Base-by-base conservation (phyloP, 208 protist species). In the Borovskyia barvae region DNA sequence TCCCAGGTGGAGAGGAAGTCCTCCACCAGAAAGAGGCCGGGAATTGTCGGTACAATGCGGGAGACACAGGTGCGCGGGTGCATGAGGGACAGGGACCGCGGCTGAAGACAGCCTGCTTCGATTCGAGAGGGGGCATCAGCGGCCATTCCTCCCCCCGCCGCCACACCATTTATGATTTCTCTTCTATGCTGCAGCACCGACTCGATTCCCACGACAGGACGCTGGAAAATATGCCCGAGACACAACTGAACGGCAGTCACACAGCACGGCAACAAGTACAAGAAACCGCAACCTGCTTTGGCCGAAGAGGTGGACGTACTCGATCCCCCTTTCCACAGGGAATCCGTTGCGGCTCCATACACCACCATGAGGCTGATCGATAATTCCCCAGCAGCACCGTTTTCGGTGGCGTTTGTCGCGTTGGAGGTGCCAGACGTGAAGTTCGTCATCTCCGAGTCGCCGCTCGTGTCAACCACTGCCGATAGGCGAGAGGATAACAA, bases 1-100 rank as follows among this genome's bases (percentile, higher is more conserved):
- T 93, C 86, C 1, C n/a, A 64, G 2, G 46, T 26, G 11, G 80
- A 75, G 19, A 93, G 25, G 48, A 93, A 93, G 40, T 90, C 75
- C 5, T 52, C 48, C 11, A 90, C 67, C 28, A 72, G 50, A 43
- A 72, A 86, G 3, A 90, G 66, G 0, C 86, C 86, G 11, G 82
- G 86, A 1, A 93, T 52, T 12, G 63, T 46, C 0, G 17, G 12
- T 12, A 90, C 41, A 1, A 48, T 15, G 11, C 28, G 24, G 15
- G 71, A 80, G 8, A 28, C 14, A 35, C 66, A 66, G 3, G 33
- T 24, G 14, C 49, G 61, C 30, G n/a, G n/a, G n/a, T n/a, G n/a
- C n/a, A n/a, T n/a, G n/a, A n/a, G n/a, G n/a, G n/a, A n/a, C n/a
- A n/a, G n/a, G n/a, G n/a, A n/a, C n/a, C n/a, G n/a, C n/a, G n/a